Conservation (phyloP, 2,329 filamentous ascomycete genomes). For the Pseudohalonectria lignicola region DNA sequence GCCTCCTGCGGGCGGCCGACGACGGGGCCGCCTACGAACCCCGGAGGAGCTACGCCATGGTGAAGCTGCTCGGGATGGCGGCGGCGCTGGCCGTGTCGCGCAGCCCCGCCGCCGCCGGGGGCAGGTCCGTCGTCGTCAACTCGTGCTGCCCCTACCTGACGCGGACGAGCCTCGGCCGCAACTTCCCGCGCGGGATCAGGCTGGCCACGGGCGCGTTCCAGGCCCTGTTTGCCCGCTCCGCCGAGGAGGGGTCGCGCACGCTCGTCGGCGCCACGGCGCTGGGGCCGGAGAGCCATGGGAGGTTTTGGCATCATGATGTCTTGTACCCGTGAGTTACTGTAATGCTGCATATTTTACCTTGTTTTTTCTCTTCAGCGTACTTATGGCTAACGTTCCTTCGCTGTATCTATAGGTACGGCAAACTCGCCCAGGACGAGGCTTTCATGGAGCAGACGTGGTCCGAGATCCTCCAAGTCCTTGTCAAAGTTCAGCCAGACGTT, state of each 20-base stretch:
- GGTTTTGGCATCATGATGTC: conserved; percentile 7
- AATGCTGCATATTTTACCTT: neutral
- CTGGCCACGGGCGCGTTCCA: neutral
- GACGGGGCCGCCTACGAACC: conserved; percentile 2
- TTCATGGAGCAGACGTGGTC: conserved; percentile 1
- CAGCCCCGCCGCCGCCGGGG: neutral
- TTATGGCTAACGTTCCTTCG: neutral
- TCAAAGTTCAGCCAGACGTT: neutral
- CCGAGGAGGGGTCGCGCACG: conserved; percentile 4
- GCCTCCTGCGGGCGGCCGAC: conserved; percentile 1
- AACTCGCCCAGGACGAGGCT: neutral
- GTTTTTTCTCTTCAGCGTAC: neutral
- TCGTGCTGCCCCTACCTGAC: conserved; percentile 4
- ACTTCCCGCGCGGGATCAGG: neutral
- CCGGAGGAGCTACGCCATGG: conserved; percentile 1
- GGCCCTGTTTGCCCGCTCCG: neutral
- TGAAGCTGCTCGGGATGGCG: conserved; percentile 6
- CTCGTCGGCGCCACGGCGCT: conserved; percentile 5
- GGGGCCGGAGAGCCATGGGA: conserved; percentile 5
- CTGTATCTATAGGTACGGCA: neutral
- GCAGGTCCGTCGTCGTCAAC: conserved; percentile 3
- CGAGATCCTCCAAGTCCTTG: neutral
- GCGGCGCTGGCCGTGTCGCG: neutral
- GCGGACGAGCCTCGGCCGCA: conserved; percentile 4
- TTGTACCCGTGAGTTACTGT: conserved; percentile 4